Evolutionary conservation across 441 rosid genomes (phyloP), one percentile per base, ranked within the genome.

Genomic region (Francoa sonchifolia): DNA sequence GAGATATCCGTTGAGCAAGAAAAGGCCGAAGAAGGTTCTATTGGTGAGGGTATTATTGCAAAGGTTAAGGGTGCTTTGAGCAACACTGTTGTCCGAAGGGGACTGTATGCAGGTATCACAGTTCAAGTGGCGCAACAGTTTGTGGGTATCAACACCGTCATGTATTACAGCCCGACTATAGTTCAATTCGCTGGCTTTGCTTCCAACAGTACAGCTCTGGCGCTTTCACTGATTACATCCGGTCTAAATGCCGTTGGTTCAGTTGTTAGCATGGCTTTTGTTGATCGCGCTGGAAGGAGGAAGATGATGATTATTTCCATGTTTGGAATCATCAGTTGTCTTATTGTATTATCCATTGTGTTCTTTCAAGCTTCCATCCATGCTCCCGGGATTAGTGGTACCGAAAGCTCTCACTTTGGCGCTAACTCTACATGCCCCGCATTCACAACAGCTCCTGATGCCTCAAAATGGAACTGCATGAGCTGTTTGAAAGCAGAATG

Each of bases 41-140:
- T 65, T 0, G 95, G 87, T 17, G 69, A 65, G 6, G 59, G 50
- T 48, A 43, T 77, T 19, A 5, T 51, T 1, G 54, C 68, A 2
- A 82, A 77, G 47, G 34, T 82, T 20, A 82, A 61, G 58, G 73
- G 72, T 22, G 89, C 78, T 8, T 56, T 69, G n/a, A n/a, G n/a
- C n/a, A n/a, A n/a, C n/a, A n/a, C n/a, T n/a, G n/a, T n/a, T 3
- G 94, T 79, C 20, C 67, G 94, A 41, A 68, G 90, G 48, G 94
- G 83, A 15, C 79, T 86, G 17, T 36, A 58, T 19, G 94, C 92
- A 12, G 94, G 96, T 22, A 77, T 86, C 29, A 76, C 84, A 30
- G 76, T 86, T 46, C 88, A 77, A 58, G 74, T 82, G 33, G 75
- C 67, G 60, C 92, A 82, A 59, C 96, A 86, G 42, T 82, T 79